Evolutionary conservation across 331 rosid genomes (phyloP), one percentile per base, ranked within the genome.

Genomic region (Malus hybrid): DNA sequence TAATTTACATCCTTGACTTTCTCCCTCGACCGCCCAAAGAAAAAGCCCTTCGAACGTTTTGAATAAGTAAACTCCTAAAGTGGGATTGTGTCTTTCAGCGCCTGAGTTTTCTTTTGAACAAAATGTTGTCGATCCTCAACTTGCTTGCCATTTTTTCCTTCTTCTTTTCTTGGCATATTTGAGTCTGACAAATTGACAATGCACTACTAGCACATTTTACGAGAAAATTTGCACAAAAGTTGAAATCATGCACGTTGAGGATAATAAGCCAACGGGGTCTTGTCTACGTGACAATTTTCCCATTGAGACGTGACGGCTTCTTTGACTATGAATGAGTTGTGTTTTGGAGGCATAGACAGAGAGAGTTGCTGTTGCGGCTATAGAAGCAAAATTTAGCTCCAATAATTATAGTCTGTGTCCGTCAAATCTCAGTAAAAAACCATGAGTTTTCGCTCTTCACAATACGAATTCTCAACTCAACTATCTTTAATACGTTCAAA

Each of bases 11-110:
- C 20, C 9, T 6, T 88, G 48, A 65, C 60, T 61, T 81, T 64
- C 75, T 28, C 4, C 44, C 44, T 83, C 88, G 65, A 87, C 97
- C 97, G 95, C 81, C 97, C 95, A 91, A 89, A 83, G 97, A 91
- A 91, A 89, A 89, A 70, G 50, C 75, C 75, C 55, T 77, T 69
- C 82, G 19, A 16, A 84, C 15, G 76, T 3, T 65, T 86, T 87
- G 91, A 87, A 87, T 82, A 62, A 87, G 85, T 77, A 77, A 29
- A 82, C 92, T 27, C 74, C 55, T 75, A 83, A 86, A 85, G 90
- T 73, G 72, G 22, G 20, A 77, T 81, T 46, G 42, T 81, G 89
- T 83, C 93, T 75, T 83, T 28, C 55, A 68, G 72, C 57, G 85
- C 69, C 68, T 7, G 27, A 34, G 56, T 57, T 76, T 69, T 62